phyloP scores from a whole-genome alignment of 2,329 filamentous ascomycete species.

The Epichloe coenophiala region DNA sequence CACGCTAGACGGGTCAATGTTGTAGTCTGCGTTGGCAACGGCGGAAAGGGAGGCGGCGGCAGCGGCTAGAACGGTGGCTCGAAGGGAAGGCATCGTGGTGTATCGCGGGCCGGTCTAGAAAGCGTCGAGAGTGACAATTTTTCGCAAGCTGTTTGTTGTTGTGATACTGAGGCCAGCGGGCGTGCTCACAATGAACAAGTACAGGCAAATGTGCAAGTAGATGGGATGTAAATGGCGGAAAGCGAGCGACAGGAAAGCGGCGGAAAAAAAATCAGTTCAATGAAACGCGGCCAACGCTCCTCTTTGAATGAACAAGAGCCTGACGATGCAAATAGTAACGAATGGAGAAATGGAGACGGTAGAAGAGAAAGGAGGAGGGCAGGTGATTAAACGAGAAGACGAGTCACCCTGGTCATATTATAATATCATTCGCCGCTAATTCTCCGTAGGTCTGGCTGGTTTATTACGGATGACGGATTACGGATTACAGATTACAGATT shows the following conservation, averaged over 20 bases:
- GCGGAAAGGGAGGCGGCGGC: conserved; percentile 36
- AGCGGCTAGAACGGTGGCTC: conserved; percentile 37
- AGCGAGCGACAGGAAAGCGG: not conserved
- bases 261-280: not conserved
- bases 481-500: too few species aligned
- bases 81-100: conserved; percentile 40
- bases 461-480: too few species aligned
- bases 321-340: not conserved
- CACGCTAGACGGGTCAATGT: conserved; percentile 50
- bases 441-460: not conserved
- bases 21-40: conserved; percentile 41
- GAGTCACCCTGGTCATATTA: too few species aligned
- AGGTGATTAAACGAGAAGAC: not conserved
- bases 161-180: not conserved
- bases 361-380: not conserved
- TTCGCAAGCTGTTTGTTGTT: not conserved
- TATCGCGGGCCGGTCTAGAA: not conserved
- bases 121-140: not conserved
- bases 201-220: not conserved
- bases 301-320: not conserved
- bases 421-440: too few species aligned
- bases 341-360: not conserved
- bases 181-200: not conserved
- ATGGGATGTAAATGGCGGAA: not conserved
- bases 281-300: not conserved